phyloP scores from a whole-genome alignment of 2,329 filamentous ascomycete species.

The Penicillium sp. region DNA sequence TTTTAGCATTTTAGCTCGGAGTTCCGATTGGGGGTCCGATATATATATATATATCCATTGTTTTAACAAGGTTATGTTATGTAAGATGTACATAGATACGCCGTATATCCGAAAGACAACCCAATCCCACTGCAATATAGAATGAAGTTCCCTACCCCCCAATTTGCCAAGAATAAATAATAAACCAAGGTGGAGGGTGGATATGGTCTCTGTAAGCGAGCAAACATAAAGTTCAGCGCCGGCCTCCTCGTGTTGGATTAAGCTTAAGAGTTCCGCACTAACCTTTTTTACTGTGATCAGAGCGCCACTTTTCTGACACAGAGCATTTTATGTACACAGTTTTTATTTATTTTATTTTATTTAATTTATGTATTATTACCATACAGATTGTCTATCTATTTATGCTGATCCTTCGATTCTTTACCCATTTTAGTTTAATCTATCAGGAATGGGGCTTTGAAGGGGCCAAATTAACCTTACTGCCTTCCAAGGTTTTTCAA shows the following conservation, averaged over 20 bases:
- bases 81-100: neutral
- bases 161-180: conserved; percentile 16
- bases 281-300: conserved; percentile 32
- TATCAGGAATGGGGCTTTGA: conserved; percentile 19
- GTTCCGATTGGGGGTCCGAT: neutral
- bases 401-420: conserved; percentile 2
- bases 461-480: conserved; percentile 22
- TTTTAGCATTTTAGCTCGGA: neutral
- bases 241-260: conserved; percentile 43
- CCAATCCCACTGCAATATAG: conserved; percentile 4
- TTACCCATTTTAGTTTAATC: neutral
- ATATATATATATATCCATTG: neutral
- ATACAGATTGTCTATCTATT: neutral
- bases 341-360: conserved; percentile 1
- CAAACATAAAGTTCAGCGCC: conserved; percentile 38
- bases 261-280: conserved; percentile 45
- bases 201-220: conserved; percentile 31
- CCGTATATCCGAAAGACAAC: neutral
- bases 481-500: conserved; percentile 14
- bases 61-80: neutral
- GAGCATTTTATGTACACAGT: conserved; percentile 11
- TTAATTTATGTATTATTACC: neutral
- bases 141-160: conserved; percentile 2
- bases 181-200: conserved; percentile 15
- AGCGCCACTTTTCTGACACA: conserved; percentile 32